phyloP scores from a whole-genome alignment of 202 grass and related monocot genomes.

The Miscanthus sacchariflorus region DNA sequence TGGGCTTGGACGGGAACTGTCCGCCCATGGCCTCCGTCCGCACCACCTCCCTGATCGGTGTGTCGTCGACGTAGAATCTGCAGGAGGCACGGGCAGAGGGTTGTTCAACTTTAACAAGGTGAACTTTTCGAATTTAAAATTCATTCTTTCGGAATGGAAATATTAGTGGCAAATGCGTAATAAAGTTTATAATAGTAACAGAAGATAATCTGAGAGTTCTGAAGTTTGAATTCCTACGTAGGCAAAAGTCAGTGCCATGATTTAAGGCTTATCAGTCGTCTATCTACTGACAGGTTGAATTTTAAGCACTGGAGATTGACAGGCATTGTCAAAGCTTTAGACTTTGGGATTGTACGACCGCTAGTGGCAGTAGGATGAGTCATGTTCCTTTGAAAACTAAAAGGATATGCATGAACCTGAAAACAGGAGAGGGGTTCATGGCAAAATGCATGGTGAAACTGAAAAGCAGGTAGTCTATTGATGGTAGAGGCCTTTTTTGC shows the following conservation, averaged over 20 bases:
- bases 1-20: slow-evolving; percentile 85
- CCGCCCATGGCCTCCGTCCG: slow-evolving; percentile 50
- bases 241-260: neutral
- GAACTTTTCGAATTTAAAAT: neutral
- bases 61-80: slow-evolving; percentile 86
- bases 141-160: neutral
- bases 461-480: neutral
- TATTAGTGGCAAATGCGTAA: neutral
- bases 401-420: slow-evolving; percentile 10
- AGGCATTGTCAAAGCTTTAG: slow-evolving; percentile 7
- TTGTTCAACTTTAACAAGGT: neutral
- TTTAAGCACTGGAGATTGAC: neutral
- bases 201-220: neutral
- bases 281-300: neutral
- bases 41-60: slow-evolving; percentile 74
- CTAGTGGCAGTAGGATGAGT: neutral
- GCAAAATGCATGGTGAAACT: slow-evolving; percentile 35
- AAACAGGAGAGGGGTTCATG: neutral
- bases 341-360: neutral
- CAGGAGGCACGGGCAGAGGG: neutral
- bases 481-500: neutral
- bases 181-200: neutral
- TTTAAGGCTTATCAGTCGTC: neutral
- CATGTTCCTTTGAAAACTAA: neutral
- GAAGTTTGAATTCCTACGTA: too few species aligned